phyloP scores from a whole-genome alignment of 257 asterid genomes.

The Cinchona pubescens region DNA sequence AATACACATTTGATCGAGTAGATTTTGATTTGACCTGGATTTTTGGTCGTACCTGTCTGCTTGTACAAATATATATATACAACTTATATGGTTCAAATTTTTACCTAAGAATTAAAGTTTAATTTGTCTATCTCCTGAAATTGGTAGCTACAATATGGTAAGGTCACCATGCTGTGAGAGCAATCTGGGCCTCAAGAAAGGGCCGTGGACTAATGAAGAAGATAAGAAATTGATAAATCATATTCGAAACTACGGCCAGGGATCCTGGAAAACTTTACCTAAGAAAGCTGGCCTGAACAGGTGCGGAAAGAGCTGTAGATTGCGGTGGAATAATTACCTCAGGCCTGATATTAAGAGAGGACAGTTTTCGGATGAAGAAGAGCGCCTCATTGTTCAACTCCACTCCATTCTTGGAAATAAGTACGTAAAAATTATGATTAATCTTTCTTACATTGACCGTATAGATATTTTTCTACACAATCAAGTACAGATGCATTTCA shows the following conservation, averaged over 20 bases:
- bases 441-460: no score
- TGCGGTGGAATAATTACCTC: constrained; percentile 48
- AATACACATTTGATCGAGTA: background rate
- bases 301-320: constrained; percentile 50
- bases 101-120: background rate
- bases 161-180: constrained; percentile 25
- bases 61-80: background rate
- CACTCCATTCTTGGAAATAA: constrained; percentile 44
- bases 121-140: background rate
- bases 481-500: no score
- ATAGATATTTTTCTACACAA: no score
- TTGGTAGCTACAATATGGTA: constrained; percentile 28
- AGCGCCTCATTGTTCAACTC: constrained; percentile 37
- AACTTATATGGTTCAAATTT: background rate
- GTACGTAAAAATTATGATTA: constrained; percentile 17
- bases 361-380: constrained; percentile 36
- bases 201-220: constrained; percentile 53
- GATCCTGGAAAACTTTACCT: constrained; percentile 42
- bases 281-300: constrained; percentile 36
- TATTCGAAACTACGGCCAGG: constrained; percentile 31
- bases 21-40: constrained; percentile 1
- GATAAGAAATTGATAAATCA: constrained; percentile 30
- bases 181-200: constrained; percentile 35
- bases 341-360: constrained; percentile 47
- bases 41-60: background rate